Base-by-base conservation (phyloP, 73 alveolate genomes). In the Stentor roeselii region DNA sequence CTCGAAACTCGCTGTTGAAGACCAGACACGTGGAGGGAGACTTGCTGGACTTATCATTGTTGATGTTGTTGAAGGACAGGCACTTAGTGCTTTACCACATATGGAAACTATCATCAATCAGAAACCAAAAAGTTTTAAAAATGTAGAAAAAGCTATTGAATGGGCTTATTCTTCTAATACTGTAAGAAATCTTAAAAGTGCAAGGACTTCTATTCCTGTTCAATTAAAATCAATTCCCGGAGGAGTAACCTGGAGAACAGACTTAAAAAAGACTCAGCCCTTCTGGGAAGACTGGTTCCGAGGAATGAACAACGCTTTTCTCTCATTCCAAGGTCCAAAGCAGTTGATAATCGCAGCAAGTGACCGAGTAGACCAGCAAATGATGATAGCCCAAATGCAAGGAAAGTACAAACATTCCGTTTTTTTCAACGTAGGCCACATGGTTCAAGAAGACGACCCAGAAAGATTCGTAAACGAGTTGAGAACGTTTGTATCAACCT, bases 51-150 rank as follows among this genome's bases (percentile, higher is more conserved):
- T 96, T 59, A 90, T 94, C 75, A 98, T 96, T 31, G 91, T 97
- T 41, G 99, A 97, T 76, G 99, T 94, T 0, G 99, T 97, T 3
- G 99, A 97, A 91, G 99, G 99, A 35, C 90, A 98, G 36, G 99
- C 99, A 3, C 90, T 97, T 85, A 99, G 94, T 60, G 99, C 99
- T 31, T 89, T 97, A 35, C 99, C 99, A 50, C 96, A 91, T 84
- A 97, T 97, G 99, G 99, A 96, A 67, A 89, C 88, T 82, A 93
- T 97, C 42, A 98, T 97, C 3, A 86, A 89, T 76, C 92, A 88
- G 35, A 87, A 99, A 74, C 99, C 99, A 27, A 87, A 82, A 42
- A 87, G 87, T 36, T 97, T 97, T 89, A 86, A 89, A 59, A 84
- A 97, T 2, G 76, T 95, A 59, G 95, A 95, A 82, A 87, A 95